Conservation (phyloP, 176 grass and related monocot species). For the Tuctoria greenei region DNA sequence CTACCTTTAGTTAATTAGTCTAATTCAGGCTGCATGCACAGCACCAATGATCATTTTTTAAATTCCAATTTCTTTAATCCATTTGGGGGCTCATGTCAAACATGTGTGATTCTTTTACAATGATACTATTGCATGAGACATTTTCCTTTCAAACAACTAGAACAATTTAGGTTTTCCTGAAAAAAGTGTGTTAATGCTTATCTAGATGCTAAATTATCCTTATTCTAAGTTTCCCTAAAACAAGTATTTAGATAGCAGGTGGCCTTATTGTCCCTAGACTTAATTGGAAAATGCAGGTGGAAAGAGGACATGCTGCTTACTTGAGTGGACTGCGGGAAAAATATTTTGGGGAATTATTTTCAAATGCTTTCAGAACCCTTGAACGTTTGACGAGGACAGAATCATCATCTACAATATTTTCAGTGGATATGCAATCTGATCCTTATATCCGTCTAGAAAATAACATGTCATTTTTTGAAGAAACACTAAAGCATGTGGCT, state of each 20-base stretch:
- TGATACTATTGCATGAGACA: not conserved
- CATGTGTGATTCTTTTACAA: not conserved
- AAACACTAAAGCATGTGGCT: constrained; percentile 83
- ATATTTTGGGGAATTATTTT: constrained; percentile 90
- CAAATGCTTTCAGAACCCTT: constrained; percentile 79
- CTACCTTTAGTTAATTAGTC: not conserved
- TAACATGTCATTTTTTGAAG: constrained; percentile 50
- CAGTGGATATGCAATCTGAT: constrained; percentile 27
- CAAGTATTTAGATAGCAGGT: constrained; percentile 14
- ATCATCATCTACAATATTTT: constrained; percentile 34
- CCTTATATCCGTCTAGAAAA: constrained; percentile 34
- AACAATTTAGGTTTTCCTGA: constrained; percentile 7
- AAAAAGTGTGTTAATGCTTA: not conserved
- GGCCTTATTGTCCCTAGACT: constrained; percentile 14
- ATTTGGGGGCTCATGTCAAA: not conserved
- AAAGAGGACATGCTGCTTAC: constrained; percentile 90
- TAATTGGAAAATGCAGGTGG: constrained; percentile 61
- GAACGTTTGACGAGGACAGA: constrained; percentile 45
- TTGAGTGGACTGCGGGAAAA: constrained; percentile 93
- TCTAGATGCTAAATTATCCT: constrained; percentile 16
- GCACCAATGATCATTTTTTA: not conserved
- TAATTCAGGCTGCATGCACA: not conserved
- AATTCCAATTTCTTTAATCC: not conserved
- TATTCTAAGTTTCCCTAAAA: constrained; percentile 8
- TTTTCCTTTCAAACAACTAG: constrained; percentile 9